Evolutionary conservation across 2,329 filamentous ascomycete species (phyloP).

Genomic region (Pleurostoma richardsiae): DNA sequence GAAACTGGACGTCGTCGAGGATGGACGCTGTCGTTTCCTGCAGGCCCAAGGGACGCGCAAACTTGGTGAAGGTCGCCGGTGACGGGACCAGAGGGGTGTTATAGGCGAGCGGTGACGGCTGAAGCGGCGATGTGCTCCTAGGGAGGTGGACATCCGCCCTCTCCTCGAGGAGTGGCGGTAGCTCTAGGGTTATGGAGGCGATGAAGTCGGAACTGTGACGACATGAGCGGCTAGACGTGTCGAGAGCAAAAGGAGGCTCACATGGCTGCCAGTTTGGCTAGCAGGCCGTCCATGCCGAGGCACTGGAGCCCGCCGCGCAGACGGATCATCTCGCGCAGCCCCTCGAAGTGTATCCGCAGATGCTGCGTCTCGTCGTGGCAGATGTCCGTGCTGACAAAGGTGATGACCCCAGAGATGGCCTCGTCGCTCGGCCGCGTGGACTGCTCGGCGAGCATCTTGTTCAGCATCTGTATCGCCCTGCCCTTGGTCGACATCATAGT

Average conservation of each 20-base stretch:
- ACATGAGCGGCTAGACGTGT: background rate
- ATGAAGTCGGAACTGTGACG: constrained; percentile 35
- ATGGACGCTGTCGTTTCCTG: constrained; percentile 41
- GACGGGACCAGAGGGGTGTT: constrained; percentile 42
- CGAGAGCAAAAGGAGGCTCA: constrained; percentile 19
- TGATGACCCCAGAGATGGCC: constrained; percentile 40
- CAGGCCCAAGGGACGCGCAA: constrained; percentile 32
- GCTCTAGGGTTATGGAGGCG: constrained; percentile 43
- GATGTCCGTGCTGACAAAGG: constrained; percentile 47
- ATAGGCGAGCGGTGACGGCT: constrained; percentile 27
- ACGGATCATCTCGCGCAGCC: constrained; percentile 41
- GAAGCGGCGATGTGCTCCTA: constrained; percentile 27
- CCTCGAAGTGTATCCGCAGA: constrained; percentile 38
- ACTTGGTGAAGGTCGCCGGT: constrained; percentile 35
- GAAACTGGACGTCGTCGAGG: constrained; percentile 44
- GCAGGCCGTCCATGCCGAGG: constrained; percentile 39
- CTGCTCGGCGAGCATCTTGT: constrained; percentile 35
- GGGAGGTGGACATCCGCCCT: constrained; percentile 36
- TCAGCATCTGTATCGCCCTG: constrained; percentile 37
- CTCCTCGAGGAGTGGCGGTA: constrained; percentile 33
- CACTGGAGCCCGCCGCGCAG: constrained; percentile 38
- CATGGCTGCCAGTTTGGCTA: constrained; percentile 44
- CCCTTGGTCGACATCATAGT: constrained; percentile 37
- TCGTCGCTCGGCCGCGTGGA: constrained; percentile 32
- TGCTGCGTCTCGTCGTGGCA: constrained; percentile 44